These are phyloP conservation scores for Polygonum maritimum DNA, from an alignment of 148 eudicot species.

Conservation along the genomic window DNA sequence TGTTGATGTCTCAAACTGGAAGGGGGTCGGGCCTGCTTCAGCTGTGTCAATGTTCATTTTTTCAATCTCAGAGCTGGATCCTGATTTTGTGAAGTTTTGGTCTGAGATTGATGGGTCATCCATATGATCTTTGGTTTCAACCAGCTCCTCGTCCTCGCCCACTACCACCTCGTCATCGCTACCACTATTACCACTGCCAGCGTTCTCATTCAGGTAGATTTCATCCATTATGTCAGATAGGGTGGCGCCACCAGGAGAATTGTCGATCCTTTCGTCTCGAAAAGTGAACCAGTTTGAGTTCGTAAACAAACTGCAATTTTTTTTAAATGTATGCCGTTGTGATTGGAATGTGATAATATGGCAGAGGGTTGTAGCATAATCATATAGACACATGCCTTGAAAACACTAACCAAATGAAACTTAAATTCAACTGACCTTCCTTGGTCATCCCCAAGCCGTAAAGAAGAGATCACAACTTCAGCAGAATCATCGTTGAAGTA, in stretches of 20 bases:
- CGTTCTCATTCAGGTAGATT: conserved; percentile 50
- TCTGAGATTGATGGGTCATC: conserved; percentile 26
- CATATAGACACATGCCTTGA: background rate
- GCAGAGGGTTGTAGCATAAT: background rate
- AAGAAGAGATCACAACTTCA: conserved; percentile 94
- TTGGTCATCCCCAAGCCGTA: conserved; percentile 91
- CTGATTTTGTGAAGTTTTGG: conserved; percentile 3
- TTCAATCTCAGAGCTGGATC: conserved; percentile 12
- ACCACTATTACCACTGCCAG: conserved; percentile 49
- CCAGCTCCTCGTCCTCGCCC: conserved; percentile 62
- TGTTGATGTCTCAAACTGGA: conserved; percentile 36
- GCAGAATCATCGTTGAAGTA: conserved; percentile 97
- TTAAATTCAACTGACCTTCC: conserved; percentile 52
- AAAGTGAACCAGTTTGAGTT: conserved; percentile 98
- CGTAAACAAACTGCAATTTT: conserved; percentile 74
- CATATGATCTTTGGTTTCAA: conserved; percentile 34
- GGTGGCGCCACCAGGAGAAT: conserved; percentile 46
- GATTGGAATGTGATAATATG: background rate
- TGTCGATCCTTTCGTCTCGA: conserved; percentile 59
- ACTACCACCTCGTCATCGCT: conserved; percentile 89
- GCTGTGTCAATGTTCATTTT: conserved; percentile 19
- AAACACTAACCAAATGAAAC: background rate
- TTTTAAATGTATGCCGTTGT: background rate
- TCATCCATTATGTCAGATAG: conserved; percentile 63
- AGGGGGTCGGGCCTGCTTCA: conserved; percentile 25